Percentiles rank a stretch among this genome's conserved stretches.
phyloP scores from a whole-genome alignment of 495 filamentous ascomycete species.

The Talaromyces proteolyticus region DNA sequence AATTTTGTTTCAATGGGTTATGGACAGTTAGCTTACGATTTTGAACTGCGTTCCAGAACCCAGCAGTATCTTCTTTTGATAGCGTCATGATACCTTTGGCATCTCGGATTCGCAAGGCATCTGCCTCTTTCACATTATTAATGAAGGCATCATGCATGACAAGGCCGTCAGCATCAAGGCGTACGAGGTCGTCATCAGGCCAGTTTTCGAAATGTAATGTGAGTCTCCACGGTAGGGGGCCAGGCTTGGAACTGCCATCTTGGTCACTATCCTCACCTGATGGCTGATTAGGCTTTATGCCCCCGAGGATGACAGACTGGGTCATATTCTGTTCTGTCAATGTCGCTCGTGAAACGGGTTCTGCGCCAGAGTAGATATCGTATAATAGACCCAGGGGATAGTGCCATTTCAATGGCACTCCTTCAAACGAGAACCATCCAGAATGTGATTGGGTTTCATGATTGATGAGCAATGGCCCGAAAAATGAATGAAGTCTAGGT shows the following conservation, averaged over 20 bases:
- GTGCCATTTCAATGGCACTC: constrained; percentile 81
- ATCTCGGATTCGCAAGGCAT: constrained; percentile 85
- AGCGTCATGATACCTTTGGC: constrained; percentile 91
- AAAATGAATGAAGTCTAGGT: constrained; percentile 74
- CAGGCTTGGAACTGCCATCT: constrained; percentile 19
- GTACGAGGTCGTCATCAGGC: constrained; percentile 59
- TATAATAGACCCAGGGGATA: constrained; percentile 83
- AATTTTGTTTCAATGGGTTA: too few relatives aligned
- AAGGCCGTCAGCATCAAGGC: constrained; percentile 54
- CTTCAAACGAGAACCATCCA: constrained; percentile 68
- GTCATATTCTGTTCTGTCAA: constrained; percentile 8
- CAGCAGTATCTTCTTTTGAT: constrained; percentile 79
- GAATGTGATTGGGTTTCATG: constrained; percentile 48
- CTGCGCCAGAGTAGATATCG: constrained; percentile 73
- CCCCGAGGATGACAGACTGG: constrained; percentile 5
- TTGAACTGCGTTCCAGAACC: constrained; percentile 79
- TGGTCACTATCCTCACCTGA: constrained; percentile 18
- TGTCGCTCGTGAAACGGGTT: constrained; percentile 41
- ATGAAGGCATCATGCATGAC: constrained; percentile 79
- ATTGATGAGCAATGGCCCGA: constrained; percentile 64
- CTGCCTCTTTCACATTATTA: constrained; percentile 93
- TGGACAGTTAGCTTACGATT: constrained; percentile 68
- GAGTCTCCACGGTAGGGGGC: constrained; percentile 69
- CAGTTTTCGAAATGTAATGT: constrained; percentile 74
- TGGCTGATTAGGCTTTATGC: constrained; percentile 1